A percentile compares a stretch with the other conserved stretches of the same genome.
phyloP scores from a whole-genome alignment of 805 yeast genomes.

The Lachancea sp. region DNA sequence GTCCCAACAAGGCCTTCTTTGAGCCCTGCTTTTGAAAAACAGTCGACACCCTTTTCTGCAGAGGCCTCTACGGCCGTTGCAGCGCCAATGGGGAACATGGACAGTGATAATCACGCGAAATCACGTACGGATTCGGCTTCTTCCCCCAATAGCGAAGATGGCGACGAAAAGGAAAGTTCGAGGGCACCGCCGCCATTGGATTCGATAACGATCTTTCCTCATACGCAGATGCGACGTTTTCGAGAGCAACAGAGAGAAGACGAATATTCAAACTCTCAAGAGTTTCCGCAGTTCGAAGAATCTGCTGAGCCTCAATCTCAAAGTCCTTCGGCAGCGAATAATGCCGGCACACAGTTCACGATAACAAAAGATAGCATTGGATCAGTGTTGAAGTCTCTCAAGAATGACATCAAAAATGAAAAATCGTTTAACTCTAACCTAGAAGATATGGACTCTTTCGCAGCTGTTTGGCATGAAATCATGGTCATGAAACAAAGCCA shows the following conservation, averaged over 20 bases:
- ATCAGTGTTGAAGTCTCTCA: neutral
- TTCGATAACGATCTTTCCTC: slow-evolving; percentile 12
- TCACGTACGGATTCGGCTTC: neutral
- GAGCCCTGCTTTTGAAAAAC: no score
- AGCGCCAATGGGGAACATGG: no score
- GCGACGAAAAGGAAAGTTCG: neutral
- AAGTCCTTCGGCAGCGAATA: neutral
- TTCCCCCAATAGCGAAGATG: neutral
- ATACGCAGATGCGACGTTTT: slow-evolving; percentile 11
- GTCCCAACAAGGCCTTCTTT: no score
- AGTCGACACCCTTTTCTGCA: no score
- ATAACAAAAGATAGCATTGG: neutral
- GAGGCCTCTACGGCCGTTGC: no score
- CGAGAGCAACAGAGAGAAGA: slow-evolving; percentile 3
- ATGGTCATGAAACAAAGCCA: slow-evolving; percentile 8
- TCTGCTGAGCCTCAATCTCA: neutral
- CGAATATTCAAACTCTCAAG: neutral
- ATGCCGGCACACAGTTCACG: neutral
- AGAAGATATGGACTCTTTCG: neutral
- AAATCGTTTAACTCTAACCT: neutral
- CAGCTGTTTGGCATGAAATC: slow-evolving; percentile 1
- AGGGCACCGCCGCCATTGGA: slow-evolving; percentile 10
- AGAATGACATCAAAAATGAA: neutral
- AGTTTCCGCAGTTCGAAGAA: neutral
- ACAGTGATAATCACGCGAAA: no score